phyloP scores from a whole-genome alignment of 2,329 filamentous ascomycete genomes.

The Cercospora beticola region DNA sequence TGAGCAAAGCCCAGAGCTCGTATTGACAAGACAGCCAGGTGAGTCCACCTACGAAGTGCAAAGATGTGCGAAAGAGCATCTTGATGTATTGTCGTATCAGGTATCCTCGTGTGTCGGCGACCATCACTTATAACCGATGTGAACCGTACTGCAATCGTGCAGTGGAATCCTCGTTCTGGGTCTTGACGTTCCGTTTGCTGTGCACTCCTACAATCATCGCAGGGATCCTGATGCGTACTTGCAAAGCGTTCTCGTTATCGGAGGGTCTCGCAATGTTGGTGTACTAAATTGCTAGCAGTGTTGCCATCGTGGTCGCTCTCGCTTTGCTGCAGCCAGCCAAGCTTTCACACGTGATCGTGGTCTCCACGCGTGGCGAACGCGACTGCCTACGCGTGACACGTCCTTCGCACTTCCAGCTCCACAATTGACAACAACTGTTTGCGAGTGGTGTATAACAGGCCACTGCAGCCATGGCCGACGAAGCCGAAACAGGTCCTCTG shows the following conservation, averaged over 20 bases:
- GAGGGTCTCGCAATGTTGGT: not conserved
- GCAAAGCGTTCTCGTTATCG: not conserved
- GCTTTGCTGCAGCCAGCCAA: not conserved
- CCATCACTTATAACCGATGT: not conserved
- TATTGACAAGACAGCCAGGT: not conserved
- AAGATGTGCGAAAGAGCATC: not conserved
- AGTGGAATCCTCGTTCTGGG: not conserved
- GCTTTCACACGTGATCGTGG: not conserved
- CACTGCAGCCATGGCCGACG: constrained; percentile 20
- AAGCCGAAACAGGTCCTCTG: constrained; percentile 27
- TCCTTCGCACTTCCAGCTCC: not conserved
- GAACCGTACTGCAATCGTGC: not conserved
- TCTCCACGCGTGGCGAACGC: not conserved
- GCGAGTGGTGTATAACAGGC: not conserved
- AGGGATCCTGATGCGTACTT: not conserved
- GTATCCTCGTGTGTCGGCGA: not conserved
- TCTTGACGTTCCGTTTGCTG: not conserved
- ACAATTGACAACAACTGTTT: not conserved
- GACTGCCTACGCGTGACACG: not conserved
- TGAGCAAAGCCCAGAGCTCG: not conserved
- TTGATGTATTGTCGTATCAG: not conserved
- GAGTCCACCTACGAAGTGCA: not conserved
- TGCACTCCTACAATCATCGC: not conserved
- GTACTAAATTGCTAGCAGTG: not conserved
- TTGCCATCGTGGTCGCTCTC: not conserved